These are phyloP conservation scores for Zizania palustris DNA, from an alignment of 202 grass and related monocot genomes.

Conservation along the genomic window DNA sequence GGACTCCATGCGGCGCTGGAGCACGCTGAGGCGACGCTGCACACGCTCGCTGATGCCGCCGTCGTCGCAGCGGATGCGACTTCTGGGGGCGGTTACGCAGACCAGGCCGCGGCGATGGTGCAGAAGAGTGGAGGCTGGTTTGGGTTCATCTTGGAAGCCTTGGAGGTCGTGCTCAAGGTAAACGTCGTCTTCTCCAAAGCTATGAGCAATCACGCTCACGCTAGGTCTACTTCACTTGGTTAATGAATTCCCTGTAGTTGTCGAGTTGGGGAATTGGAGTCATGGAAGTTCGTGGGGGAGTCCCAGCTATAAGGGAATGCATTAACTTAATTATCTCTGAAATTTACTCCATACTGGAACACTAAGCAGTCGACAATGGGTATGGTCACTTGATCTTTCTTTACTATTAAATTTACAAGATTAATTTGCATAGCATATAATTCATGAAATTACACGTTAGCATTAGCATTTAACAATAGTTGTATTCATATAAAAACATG, in stretches of 20 bases:
- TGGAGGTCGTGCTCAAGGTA: slow-evolving; percentile 97
- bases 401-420: slow-evolving; percentile 9
- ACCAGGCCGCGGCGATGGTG: slow-evolving; percentile 27
- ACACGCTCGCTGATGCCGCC: slow-evolving; percentile 79
- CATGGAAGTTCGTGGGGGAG: neutral
- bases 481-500: neutral
- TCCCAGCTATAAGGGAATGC: neutral
- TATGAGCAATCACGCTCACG: too few species aligned
- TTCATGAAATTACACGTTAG: neutral
- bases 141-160: slow-evolving; percentile 84
- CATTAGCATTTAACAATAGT: slow-evolving; percentile 4
- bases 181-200: neutral
- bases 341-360: neutral
- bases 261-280: too few species aligned
- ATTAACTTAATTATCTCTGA: slow-evolving; percentile 15
- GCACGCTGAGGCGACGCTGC: slow-evolving; percentile 71
- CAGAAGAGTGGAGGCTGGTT: slow-evolving; percentile 92
- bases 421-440: slow-evolving; percentile 2
- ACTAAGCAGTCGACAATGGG: neutral
- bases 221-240: too few species aligned
- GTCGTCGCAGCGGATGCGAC: slow-evolving; percentile 54
- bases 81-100: slow-evolving; percentile 36
- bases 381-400: too few species aligned
- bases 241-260: neutral
- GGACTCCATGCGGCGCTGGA: slow-evolving; percentile 64